Conservation (phyloP, 192 early-diverging fungal genomes). For the Jimgerdemannia flammicorona region DNA sequence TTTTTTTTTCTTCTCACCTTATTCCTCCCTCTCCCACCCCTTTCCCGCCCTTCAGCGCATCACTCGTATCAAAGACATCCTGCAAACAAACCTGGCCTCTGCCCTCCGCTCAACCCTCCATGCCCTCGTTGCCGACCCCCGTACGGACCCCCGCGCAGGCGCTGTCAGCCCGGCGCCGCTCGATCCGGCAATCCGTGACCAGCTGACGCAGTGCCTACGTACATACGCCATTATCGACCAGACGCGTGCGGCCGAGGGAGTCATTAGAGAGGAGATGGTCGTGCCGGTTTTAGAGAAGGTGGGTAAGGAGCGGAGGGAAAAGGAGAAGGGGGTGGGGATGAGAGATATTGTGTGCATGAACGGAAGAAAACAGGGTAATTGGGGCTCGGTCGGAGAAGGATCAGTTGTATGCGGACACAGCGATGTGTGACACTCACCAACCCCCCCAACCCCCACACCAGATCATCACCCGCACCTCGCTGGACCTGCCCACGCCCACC, state of each 20-base stretch:
- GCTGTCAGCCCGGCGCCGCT: slow-evolving; percentile 6
- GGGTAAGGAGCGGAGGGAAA: background rate
- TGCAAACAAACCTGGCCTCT: slow-evolving; percentile 54
- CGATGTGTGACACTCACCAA: background rate
- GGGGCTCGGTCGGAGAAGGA: no score
- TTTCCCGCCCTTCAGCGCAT: slow-evolving; percentile 45
- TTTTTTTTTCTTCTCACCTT: slow-evolving; percentile 2
- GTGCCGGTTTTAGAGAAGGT: slow-evolving; percentile 54
- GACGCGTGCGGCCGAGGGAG: slow-evolving; percentile 55
- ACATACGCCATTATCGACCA: slow-evolving; percentile 75
- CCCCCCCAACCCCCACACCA: background rate
- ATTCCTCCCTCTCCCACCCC: background rate
- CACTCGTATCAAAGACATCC: slow-evolving; percentile 65
- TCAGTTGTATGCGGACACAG: no score
- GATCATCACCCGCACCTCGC: no score
- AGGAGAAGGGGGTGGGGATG: background rate
- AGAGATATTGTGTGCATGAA: background rate
- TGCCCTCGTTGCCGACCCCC: slow-evolving; percentile 8
- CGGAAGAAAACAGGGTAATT: no score
- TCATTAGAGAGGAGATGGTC: slow-evolving; percentile 55
- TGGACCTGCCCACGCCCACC: background rate
- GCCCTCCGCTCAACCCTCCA: slow-evolving; percentile 50
- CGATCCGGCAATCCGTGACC: slow-evolving; percentile 31
- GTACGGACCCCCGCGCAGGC: no score
- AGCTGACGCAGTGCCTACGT: slow-evolving; percentile 65